A percentile compares a stretch with the other conserved stretches of the same genome.
Conservation (phyloP, 257 asterid genomes). For the Striga asiatica region DNA sequence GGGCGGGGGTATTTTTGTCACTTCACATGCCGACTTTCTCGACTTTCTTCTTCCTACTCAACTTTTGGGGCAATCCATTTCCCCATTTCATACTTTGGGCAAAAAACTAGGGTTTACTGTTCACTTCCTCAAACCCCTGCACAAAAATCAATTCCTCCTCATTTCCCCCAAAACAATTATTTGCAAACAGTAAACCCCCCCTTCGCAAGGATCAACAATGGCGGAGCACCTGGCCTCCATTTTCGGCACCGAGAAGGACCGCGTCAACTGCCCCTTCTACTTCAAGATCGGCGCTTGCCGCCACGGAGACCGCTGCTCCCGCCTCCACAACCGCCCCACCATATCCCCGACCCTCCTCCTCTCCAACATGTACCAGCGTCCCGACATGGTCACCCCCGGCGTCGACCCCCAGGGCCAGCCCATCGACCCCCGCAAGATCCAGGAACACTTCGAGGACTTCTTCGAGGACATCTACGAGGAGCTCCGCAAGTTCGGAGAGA, state of each 20-base stretch:
- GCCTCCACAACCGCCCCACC: slow-evolving; percentile 61
- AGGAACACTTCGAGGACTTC: slow-evolving; percentile 58
- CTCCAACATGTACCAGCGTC: slow-evolving; percentile 63
- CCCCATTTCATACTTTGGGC: too few relatives aligned
- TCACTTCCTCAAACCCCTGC: too few relatives aligned
- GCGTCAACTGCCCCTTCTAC: slow-evolving; percentile 64
- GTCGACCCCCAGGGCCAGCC: slow-evolving; percentile 65
- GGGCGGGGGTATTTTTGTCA: too few relatives aligned
- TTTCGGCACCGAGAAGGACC: slow-evolving; percentile 62
- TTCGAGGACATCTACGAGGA: slow-evolving; percentile 59
- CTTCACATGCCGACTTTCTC: too few relatives aligned
- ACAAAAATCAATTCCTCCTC: background rate
- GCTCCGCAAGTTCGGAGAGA: slow-evolving; percentile 56
- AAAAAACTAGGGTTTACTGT: too few relatives aligned
- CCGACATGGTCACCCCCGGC: slow-evolving; percentile 59
- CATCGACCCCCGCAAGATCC: slow-evolving; percentile 48
- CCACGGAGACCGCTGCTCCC: slow-evolving; percentile 67
- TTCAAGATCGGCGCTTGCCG: slow-evolving; percentile 69
- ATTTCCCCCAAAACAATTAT: background rate
- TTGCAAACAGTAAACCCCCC: background rate
- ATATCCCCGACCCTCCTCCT: slow-evolving; percentile 51
- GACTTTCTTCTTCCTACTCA: too few relatives aligned
- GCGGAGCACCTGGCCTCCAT: slow-evolving; percentile 70
- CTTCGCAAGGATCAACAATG: slow-evolving; percentile 19
- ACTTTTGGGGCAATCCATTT: too few relatives aligned